Conservation (phyloP, 2,329 filamentous ascomycete species). For the Xylariaceae sp. region DNA sequence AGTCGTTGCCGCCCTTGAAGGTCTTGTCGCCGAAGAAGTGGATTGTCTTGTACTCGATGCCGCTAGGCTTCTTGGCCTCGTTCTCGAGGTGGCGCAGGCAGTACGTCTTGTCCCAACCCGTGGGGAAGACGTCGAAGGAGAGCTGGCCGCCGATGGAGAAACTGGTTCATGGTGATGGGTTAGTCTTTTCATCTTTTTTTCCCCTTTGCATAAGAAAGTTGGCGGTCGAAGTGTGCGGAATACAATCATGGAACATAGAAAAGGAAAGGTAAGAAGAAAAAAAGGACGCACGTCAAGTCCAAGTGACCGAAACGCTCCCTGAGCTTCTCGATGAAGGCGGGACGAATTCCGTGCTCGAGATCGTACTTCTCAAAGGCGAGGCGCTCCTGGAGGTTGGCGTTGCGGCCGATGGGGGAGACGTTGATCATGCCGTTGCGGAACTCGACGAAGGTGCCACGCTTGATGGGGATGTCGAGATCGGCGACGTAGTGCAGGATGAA, state of each 20-base stretch:
- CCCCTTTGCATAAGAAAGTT: too few species aligned
- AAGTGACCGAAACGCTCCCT: slow-evolving; percentile 83
- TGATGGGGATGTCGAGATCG: slow-evolving; percentile 82
- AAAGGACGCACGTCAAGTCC: slow-evolving; percentile 78
- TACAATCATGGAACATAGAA: too few species aligned
- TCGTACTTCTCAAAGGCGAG: slow-evolving; percentile 85
- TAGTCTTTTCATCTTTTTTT: not conserved
- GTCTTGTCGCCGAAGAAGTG: slow-evolving; percentile 99
- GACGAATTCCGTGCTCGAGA: slow-evolving; percentile 75
- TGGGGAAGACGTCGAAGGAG: slow-evolving; percentile 97
- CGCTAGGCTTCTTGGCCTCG: slow-evolving; percentile 73
- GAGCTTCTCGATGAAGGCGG: slow-evolving; percentile 76
- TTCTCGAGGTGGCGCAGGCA: slow-evolving; percentile 86
- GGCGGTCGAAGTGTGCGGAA: too few species aligned
- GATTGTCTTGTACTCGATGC: slow-evolving; percentile 81
- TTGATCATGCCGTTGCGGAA: slow-evolving; percentile 94
- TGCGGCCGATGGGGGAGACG: slow-evolving; percentile 82
- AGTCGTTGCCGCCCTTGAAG: slow-evolving; percentile 89
- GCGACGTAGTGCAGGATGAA: slow-evolving; percentile 84
- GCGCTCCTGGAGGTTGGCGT: slow-evolving; percentile 81
- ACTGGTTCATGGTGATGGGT: slow-evolving; percentile 49
- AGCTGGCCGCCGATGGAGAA: slow-evolving; percentile 97
- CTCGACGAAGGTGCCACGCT: slow-evolving; percentile 85
- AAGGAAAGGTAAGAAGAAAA: slow-evolving; percentile 6
- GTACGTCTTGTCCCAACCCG: slow-evolving; percentile 98